These are phyloP conservation scores for Acanthamoeba rhysodes DNA, from an alignment of 208 protist genomes.

Conservation along the genomic window DNA sequence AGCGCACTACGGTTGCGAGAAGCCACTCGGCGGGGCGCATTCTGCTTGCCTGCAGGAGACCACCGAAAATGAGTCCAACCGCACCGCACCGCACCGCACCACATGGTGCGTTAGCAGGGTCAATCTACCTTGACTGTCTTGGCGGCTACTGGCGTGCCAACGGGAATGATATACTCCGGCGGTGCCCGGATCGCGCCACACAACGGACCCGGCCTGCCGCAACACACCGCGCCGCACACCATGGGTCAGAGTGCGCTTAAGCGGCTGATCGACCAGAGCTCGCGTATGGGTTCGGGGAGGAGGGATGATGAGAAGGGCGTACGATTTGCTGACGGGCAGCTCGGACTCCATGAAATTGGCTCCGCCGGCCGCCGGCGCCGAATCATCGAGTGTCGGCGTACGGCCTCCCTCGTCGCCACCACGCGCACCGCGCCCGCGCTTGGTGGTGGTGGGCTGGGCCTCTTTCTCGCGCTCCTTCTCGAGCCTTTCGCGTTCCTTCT, in stretches of 20 bases:
- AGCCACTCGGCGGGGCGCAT: constrained; percentile 21
- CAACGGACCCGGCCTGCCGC: constrained; percentile 24
- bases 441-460: not conserved
- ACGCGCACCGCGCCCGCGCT: not conserved
- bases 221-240: not conserved
- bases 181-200: constrained; percentile 56
- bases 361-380: not conserved
- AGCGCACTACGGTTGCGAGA: constrained; percentile 29
- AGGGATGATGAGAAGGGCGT: not conserved
- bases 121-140: not conserved
- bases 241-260: too few relatives aligned
- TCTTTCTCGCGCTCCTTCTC: not conserved
- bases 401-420: not conserved
- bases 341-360: not conserved
- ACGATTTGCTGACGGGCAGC: not conserved
- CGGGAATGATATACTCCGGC: constrained; percentile 47
- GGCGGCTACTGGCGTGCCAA: not conserved
- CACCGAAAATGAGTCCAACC: too few relatives aligned
- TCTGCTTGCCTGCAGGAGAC: not conserved
- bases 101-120: too few relatives aligned
- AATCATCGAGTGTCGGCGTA: too few relatives aligned
- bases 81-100: too few relatives aligned
- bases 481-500: not conserved
- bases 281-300: too few relatives aligned
- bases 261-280: too few relatives aligned